A percentile compares a stretch with the other conserved stretches of the same genome.
These are phyloP conservation scores for Apiotrichum laibachii DNA, from an alignment of 1,284 basidiomycete species.

Conservation along the genomic window DNA sequence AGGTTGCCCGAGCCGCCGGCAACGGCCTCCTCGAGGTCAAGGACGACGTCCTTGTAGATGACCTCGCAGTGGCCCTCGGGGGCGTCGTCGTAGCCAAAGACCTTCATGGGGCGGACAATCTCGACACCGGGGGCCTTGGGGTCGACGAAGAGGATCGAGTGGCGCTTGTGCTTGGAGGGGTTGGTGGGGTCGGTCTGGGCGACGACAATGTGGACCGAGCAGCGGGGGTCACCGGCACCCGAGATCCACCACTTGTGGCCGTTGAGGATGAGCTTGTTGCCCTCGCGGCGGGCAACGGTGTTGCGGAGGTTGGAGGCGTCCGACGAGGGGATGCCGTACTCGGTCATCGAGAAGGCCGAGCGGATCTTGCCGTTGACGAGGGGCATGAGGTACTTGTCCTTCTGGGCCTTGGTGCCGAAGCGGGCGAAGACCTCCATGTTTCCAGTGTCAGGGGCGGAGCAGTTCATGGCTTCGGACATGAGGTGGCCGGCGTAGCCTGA, in stretches of 20 bases:
- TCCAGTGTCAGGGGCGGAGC: slow-evolving; percentile 91
- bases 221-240: slow-evolving; percentile 91
- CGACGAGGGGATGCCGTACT: slow-evolving; percentile 85
- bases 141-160: slow-evolving; percentile 91
- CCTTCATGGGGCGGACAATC: slow-evolving; percentile 83
- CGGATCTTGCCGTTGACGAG: slow-evolving; percentile 89
- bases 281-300: slow-evolving; percentile 72
- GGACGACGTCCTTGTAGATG: slow-evolving; percentile 87
- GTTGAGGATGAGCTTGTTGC: slow-evolving; percentile 85
- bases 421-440: slow-evolving; percentile 98
- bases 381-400: slow-evolving; percentile 84
- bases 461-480: slow-evolving; percentile 84
- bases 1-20: slow-evolving; percentile 70
- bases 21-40: slow-evolving; percentile 61
- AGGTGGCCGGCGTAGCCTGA: slow-evolving; percentile 78
- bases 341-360: slow-evolving; percentile 93
- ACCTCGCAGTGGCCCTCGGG: slow-evolving; percentile 96
- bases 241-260: slow-evolving; percentile 99
- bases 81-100: slow-evolving; percentile 91
- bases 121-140: slow-evolving; percentile 82
- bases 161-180: slow-evolving; percentile 65
- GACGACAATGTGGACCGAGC: slow-evolving; percentile 85
- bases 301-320: slow-evolving; percentile 95
- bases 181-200: slow-evolving; percentile 54
- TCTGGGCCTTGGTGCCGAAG: slow-evolving; percentile 84